These are phyloP conservation scores for Globisporangium viniferum DNA, from an alignment of 352 stramenopile species.

Conservation along the genomic window DNA sequence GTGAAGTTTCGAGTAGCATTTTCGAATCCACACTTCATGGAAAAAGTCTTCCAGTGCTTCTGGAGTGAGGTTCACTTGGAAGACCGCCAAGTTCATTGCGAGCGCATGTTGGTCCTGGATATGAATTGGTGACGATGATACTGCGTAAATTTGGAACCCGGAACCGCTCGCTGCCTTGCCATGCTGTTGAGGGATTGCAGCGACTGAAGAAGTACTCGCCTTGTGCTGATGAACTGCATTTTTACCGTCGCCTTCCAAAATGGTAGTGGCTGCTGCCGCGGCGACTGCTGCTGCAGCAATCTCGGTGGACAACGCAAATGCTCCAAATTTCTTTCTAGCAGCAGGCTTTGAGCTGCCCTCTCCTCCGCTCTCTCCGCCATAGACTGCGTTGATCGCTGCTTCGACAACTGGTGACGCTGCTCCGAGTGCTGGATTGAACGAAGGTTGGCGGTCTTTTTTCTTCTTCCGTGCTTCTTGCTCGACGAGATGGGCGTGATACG, in stretches of 20 bases:
- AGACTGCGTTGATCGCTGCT: not conserved
- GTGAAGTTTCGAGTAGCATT: slow-evolving; percentile 13
- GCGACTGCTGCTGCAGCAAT: slow-evolving; percentile 11
- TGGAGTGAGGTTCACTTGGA: slow-evolving; percentile 12
- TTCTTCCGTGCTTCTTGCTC: not conserved
- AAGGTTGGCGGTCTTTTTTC: not conserved
- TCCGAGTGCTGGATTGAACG: not conserved
- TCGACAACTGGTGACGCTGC: not conserved
- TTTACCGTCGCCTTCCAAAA: not conserved
- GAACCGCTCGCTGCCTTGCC: not conserved
- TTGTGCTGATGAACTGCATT: not conserved
- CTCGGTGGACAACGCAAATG: slow-evolving; percentile 8
- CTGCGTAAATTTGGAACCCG: slow-evolving; percentile 50
- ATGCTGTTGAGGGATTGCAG: not conserved
- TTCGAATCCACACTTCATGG: slow-evolving; percentile 17
- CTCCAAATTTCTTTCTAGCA: slow-evolving; percentile 12
- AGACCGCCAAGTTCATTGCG: slow-evolving; percentile 24
- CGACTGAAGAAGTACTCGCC: not conserved
- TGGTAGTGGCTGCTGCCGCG: not conserved
- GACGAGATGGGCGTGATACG: slow-evolving; percentile 2
- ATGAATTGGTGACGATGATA: slow-evolving; percentile 22
- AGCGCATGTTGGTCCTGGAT: slow-evolving; percentile 17
- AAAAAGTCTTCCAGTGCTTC: slow-evolving; percentile 24
- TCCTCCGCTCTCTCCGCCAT: too few species aligned
- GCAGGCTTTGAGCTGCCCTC: not conserved